Conservation (phyloP, 108 stramenopile species). For the Nitzschia sp. region DNA sequence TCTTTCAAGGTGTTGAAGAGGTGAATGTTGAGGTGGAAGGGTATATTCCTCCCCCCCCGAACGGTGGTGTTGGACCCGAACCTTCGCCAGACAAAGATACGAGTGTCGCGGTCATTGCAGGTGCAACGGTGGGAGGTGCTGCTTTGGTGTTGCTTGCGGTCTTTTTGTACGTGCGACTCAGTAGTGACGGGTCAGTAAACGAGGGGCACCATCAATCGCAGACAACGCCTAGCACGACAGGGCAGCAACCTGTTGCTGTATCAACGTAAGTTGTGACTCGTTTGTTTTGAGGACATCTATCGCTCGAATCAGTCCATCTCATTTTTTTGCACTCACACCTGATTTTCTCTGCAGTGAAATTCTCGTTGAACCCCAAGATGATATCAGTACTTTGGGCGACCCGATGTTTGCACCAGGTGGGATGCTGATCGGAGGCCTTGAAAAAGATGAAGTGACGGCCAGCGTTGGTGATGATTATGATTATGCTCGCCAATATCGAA, state of each 20-base stretch:
- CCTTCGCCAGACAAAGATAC: not conserved
- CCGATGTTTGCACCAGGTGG: slow-evolving; percentile 72
- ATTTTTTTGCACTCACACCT: slow-evolving; percentile 1
- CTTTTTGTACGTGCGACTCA: slow-evolving; percentile 11
- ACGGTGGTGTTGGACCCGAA: not conserved
- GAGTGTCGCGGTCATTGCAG: slow-evolving; percentile 38
- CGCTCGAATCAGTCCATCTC: too few relatives aligned
- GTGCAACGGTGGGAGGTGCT: slow-evolving; percentile 39
- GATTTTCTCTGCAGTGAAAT: slow-evolving; percentile 34
- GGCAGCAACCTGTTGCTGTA: not conserved
- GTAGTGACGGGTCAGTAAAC: not conserved
- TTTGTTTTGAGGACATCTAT: too few relatives aligned
- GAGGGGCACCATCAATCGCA: slow-evolving; percentile 1
- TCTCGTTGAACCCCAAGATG: slow-evolving; percentile 69
- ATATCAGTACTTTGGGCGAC: slow-evolving; percentile 82
- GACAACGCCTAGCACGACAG: not conserved
- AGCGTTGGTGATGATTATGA: slow-evolving; percentile 62
- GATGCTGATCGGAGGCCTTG: slow-evolving; percentile 39
- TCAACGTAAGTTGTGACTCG: slow-evolving; percentile 26
- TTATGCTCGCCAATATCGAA: slow-evolving; percentile 50
- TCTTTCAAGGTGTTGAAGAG: slow-evolving; percentile 16
- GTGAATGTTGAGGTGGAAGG: slow-evolving; percentile 22
- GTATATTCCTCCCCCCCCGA: slow-evolving; percentile 2
- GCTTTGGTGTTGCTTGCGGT: slow-evolving; percentile 26
- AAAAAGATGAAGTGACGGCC: slow-evolving; percentile 51